Conservation (phyloP, 495 filamentous ascomycete genomes). For the Tuber microsphaerosporum region DNA sequence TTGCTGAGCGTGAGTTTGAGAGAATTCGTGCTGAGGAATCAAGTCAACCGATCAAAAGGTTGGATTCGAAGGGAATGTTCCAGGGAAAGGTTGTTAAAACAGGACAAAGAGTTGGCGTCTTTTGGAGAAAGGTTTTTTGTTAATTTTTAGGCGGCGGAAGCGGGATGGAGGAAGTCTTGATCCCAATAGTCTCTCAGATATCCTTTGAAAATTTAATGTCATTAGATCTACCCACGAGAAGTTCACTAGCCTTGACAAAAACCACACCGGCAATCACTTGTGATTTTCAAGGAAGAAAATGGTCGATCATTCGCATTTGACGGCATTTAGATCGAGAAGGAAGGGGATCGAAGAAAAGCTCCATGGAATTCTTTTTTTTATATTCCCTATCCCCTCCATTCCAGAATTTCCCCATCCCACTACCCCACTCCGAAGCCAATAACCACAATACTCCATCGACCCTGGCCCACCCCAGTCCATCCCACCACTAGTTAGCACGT, state of each 20-base stretch:
- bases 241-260: neutral
- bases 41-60: neutral
- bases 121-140: neutral
- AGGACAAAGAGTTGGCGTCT: neutral
- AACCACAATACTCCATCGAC: neutral
- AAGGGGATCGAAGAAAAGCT: neutral
- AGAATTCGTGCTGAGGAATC: neutral
- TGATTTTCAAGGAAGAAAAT: neutral
- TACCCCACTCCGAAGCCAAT: neutral
- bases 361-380: neutral
- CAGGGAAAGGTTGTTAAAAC: constrained; percentile 2
- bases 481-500: constrained; percentile 13
- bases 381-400: neutral
- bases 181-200: neutral
- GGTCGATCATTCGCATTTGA: neutral
- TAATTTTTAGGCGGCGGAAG: neutral
- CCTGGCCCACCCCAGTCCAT: neutral
- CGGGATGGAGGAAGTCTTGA: neutral
- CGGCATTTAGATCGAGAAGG: neutral
- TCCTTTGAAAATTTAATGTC: neutral
- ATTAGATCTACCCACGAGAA: neutral
- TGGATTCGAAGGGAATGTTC: constrained; percentile 1
- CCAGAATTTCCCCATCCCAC: neutral
- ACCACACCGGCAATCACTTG: neutral
- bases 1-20: neutral